Base-by-base conservation (phyloP, 1,139 yeast species). In the Sporopachydermia cereana region DNA sequence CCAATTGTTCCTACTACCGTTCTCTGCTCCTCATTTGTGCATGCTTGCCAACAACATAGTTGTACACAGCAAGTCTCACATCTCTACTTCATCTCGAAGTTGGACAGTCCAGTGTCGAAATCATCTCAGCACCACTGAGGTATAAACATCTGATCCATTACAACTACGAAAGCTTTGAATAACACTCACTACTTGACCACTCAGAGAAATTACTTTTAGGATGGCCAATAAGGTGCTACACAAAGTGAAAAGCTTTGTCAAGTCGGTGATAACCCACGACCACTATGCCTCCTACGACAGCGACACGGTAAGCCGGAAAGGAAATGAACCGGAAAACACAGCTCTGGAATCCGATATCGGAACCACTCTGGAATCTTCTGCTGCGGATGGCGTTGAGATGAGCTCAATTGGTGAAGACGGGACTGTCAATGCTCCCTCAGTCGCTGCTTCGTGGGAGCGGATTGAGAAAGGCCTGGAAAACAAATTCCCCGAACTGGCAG, bases 401-500 rank as follows among this genome's bases (percentile, higher is more conserved):
- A 29, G 43, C 4, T 50, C 49, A 24, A 50, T 47, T 22, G 46
- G 43, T 20, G 7, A 5, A 17, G 43, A 68, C 46, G 81, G 82
- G 2, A 75, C 69, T 49, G 84, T 86, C 18, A 84, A 88, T 3
- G 73, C 84, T 46, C 91, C 93, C 5, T 71, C 85, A 12, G 71
- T 84, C 18, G 72, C 72, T 47, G 74, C 82, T 16, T 71, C 86
- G 48, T 84, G 93, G 94, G 76, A 73, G 50, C 70, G 88, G 49
- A 71, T 84, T 51, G 89, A 81, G 54, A 61, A 67, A 39, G 83
- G 89, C 84, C 66, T 83, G 49, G 93, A 83, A 42, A 75, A 75
- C 45, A 82, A 81, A 59, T 84, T 80, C 57, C 91, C 94, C 1
- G 95, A 84, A 60, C 72, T 84, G 47, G 80, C 69, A 43, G 94